phyloP scores from a whole-genome alignment of 306 rosid species.

The Clitoria ternatea region DNA sequence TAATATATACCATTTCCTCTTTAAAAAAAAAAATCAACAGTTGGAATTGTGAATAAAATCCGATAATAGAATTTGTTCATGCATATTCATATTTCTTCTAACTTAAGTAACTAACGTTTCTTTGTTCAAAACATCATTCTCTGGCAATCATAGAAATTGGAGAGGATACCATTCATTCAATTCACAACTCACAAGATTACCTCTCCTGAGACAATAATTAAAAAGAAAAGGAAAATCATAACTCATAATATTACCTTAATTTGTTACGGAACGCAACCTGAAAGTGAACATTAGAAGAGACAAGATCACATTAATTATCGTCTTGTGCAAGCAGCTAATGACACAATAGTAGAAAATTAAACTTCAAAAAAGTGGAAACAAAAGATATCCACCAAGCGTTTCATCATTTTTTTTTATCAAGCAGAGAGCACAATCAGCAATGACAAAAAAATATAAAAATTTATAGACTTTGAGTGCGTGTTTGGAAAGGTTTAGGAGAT shows the following conservation, averaged over 20 bases:
- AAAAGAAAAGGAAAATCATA: background rate
- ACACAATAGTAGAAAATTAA: background rate
- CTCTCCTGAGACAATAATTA: background rate
- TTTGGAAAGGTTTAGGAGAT: too few relatives aligned
- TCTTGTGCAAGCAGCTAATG: background rate
- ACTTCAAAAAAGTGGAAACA: background rate
- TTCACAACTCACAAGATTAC: background rate
- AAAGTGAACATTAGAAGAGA: background rate
- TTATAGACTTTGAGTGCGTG: too few relatives aligned
- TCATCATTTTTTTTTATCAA: too few relatives aligned
- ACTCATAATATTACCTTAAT: background rate
- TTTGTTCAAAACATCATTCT: background rate
- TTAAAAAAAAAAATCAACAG: too few relatives aligned
- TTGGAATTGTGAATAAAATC: too few relatives aligned
- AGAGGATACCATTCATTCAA: background rate
- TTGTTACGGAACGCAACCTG: background rate
- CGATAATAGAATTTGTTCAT: background rate
- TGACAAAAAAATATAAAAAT: too few relatives aligned
- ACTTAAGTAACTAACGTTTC: background rate
- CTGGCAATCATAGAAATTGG: background rate
- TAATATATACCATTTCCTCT: too few relatives aligned
- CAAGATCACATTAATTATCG: background rate
- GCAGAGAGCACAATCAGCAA: too few relatives aligned
- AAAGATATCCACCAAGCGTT: too few relatives aligned
- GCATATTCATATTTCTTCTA: background rate